A percentile compares a stretch with the other conserved stretches of the same genome.
Conservation (phyloP, 2,329 filamentous ascomycete genomes). For the Ascocoryne sarcoides region DNA sequence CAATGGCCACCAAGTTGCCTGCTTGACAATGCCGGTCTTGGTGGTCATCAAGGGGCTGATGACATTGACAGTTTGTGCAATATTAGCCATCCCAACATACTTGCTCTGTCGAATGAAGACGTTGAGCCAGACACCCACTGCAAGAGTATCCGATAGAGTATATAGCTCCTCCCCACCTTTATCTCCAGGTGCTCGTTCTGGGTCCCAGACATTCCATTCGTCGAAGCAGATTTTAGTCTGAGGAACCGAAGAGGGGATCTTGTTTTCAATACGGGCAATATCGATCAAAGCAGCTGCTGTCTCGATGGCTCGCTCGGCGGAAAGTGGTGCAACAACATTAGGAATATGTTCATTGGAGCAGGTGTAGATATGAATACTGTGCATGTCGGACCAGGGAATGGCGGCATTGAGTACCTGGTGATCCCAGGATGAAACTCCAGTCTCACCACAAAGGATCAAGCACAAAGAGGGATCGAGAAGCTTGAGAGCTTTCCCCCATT, state of each 20-base stretch:
- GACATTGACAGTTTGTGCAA: slow-evolving; percentile 61
- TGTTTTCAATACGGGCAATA: slow-evolving; percentile 52
- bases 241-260: slow-evolving; percentile 21
- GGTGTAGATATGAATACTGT: slow-evolving; percentile 60
- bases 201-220: slow-evolving; percentile 65
- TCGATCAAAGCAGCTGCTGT: slow-evolving; percentile 53
- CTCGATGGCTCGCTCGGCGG: slow-evolving; percentile 57
- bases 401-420: slow-evolving; percentile 53
- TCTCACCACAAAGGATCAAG: slow-evolving; percentile 57
- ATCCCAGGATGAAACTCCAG: slow-evolving; percentile 53
- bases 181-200: slow-evolving; percentile 50
- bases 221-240: slow-evolving; percentile 58
- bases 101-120: slow-evolving; percentile 55
- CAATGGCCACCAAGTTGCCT: slow-evolving; percentile 57
- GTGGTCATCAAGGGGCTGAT: slow-evolving; percentile 58
- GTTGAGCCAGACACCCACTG: slow-evolving; percentile 54
- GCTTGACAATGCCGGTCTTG: slow-evolving; percentile 46
- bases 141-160: slow-evolving; percentile 54
- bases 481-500: slow-evolving; percentile 51
- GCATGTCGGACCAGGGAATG: slow-evolving; percentile 55
- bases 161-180: slow-evolving; percentile 54
- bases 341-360: slow-evolving; percentile 35
- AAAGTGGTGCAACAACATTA: slow-evolving; percentile 47
- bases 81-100: slow-evolving; percentile 57
- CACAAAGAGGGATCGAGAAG: slow-evolving; percentile 49